A percentile compares a stretch with the other conserved stretches of the same genome.
phyloP scores from a whole-genome alignment of 1,139 yeast species.

The Blastobotrys proliferans region DNA sequence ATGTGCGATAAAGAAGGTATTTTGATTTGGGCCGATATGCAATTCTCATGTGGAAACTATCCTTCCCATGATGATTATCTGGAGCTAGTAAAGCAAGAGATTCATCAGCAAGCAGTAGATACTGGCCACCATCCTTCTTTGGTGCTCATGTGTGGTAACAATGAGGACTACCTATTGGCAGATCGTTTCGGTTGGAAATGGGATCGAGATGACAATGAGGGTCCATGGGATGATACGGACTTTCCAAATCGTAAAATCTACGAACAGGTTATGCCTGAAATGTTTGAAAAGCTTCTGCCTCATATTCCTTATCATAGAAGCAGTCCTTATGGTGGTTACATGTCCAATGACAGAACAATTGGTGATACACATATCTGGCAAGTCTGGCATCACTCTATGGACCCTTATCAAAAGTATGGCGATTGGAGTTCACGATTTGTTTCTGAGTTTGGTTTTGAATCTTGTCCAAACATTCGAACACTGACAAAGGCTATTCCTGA shows the following conservation, averaged over 20 bases:
- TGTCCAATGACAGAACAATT: slow-evolving; percentile 35
- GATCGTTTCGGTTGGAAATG: slow-evolving; percentile 35
- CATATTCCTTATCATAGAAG: slow-evolving; percentile 41
- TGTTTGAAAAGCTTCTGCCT: slow-evolving; percentile 28
- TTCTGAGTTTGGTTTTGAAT: slow-evolving; percentile 47
- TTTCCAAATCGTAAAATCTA: slow-evolving; percentile 44
- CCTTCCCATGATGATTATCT: slow-evolving; percentile 35
- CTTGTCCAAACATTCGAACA: slow-evolving; percentile 38
- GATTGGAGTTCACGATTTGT: slow-evolving; percentile 42
- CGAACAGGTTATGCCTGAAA: slow-evolving; percentile 38
- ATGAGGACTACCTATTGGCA: slow-evolving; percentile 47
- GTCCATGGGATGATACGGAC: slow-evolving; percentile 32
- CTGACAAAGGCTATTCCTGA: slow-evolving; percentile 35
- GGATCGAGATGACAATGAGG: slow-evolving; percentile 35
- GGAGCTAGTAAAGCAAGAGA: slow-evolving; percentile 35
- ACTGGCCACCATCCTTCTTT: slow-evolving; percentile 38
- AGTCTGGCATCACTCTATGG: slow-evolving; percentile 48
- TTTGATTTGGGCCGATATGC: slow-evolving; percentile 47
- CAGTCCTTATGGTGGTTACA: slow-evolving; percentile 43
- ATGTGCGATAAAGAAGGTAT: slow-evolving; percentile 43
- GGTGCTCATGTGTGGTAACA: slow-evolving; percentile 42
- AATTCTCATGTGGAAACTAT: slow-evolving; percentile 49
- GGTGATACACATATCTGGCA: slow-evolving; percentile 52
- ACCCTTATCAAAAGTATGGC: slow-evolving; percentile 43
- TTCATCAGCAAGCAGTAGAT: slow-evolving; percentile 34